Evolutionary conservation across 345 rosid genomes (phyloP).

Genomic region (Brassica carinata): DNA sequence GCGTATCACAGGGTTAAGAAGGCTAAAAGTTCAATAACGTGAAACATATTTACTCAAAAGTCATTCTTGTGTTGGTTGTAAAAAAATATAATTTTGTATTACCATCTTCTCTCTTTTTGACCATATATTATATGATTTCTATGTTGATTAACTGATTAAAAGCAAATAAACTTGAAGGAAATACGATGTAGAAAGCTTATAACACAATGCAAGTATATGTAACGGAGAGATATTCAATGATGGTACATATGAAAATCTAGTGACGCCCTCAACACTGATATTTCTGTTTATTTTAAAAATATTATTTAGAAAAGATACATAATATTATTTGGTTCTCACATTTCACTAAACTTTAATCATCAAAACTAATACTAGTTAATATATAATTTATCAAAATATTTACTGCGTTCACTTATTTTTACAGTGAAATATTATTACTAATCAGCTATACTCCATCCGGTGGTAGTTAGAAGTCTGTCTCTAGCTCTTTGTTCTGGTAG

Average conservation of each 20-base stretch:
- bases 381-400: background rate
- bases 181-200: background rate
- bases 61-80: background rate
- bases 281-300: background rate
- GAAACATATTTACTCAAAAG: background rate
- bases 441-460: background rate
- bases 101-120: background rate
- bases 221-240: background rate
- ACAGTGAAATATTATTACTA: background rate
- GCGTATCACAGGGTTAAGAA: background rate
- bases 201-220: background rate
- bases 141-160: no score
- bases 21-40: background rate
- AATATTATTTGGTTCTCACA: background rate
- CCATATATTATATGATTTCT: background rate
- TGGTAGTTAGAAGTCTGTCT: no score
- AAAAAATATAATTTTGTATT: background rate
- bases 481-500: no score
- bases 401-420: background rate
- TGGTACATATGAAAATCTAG: background rate
- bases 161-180: background rate
- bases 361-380: background rate
- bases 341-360: background rate
- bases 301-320: background rate
- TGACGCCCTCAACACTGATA: background rate